A percentile compares a stretch with the other conserved stretches of the same genome.
These are phyloP conservation scores for Yarrowia sp. DNA, from an alignment of 805 yeast species.

Conservation along the genomic window DNA sequence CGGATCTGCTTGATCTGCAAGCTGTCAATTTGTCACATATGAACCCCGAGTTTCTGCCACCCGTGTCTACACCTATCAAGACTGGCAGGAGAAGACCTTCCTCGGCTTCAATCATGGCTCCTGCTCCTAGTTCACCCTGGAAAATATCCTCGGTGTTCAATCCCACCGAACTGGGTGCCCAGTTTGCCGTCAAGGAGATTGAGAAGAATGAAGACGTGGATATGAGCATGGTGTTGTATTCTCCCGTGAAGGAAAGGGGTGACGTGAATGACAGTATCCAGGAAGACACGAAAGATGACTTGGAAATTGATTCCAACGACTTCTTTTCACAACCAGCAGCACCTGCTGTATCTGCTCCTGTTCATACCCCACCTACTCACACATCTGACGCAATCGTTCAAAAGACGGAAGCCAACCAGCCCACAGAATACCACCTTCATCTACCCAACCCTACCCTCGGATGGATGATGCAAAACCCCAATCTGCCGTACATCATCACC, in stretches of 20 bases:
- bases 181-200: constrained; percentile 32
- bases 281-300: too few relatives aligned
- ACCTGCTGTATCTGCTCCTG: neutral
- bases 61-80: constrained; percentile 18
- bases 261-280: too few relatives aligned
- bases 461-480: constrained; percentile 41
- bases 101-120: neutral
- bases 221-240: constrained; percentile 29
- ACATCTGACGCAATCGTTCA: neutral
- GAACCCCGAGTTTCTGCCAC: neutral
- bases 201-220: constrained; percentile 29
- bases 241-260: constrained; percentile 14
- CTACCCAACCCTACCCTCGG: constrained; percentile 30
- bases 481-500: constrained; percentile 61
- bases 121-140: constrained; percentile 16
- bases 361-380: neutral
- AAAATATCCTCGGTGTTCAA: constrained; percentile 25
- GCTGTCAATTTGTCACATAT: neutral
- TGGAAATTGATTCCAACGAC: neutral
- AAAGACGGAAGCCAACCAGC: neutral
- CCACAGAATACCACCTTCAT: constrained; percentile 22
- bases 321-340: neutral
- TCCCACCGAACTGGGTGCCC: constrained; percentile 32
- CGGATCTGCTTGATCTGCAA: constrained; percentile 20
- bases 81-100: neutral